phyloP scores from a whole-genome alignment of 345 rosid species.

The Rhodamnia rubescens region DNA sequence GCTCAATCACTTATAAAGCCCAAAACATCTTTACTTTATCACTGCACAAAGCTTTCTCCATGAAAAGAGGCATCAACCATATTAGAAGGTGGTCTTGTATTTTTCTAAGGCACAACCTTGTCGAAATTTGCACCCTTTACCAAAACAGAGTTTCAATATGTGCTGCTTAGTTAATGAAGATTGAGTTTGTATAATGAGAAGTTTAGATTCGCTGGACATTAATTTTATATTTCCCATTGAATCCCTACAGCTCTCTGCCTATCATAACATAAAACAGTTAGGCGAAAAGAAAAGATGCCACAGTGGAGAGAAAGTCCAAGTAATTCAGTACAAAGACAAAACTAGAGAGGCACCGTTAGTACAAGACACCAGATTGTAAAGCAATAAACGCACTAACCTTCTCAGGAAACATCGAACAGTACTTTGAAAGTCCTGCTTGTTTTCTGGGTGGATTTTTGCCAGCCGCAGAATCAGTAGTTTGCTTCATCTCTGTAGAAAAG shows the following conservation, averaged over 20 bases:
- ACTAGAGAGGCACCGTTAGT: not conserved
- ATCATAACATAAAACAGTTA: not conserved
- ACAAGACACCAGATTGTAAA: not conserved
- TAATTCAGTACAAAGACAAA: not conserved
- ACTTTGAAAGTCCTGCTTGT: slow-evolving; percentile 44
- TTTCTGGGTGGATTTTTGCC: slow-evolving; percentile 34
- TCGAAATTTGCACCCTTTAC: not conserved
- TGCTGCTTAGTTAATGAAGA: not conserved
- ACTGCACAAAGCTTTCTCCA: not conserved
- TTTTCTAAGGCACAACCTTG: not conserved
- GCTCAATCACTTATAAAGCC: not conserved
- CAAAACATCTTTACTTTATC: not conserved
- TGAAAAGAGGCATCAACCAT: not conserved
- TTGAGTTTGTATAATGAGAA: not conserved
- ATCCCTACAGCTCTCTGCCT: not conserved
- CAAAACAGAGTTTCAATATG: not conserved
- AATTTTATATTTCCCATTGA: not conserved
- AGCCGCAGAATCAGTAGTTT: slow-evolving; percentile 18
- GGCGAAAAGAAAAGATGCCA: not conserved
- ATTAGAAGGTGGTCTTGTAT: not conserved
- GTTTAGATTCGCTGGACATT: not conserved
- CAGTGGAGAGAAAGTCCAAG: not conserved
- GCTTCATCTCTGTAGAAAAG: slow-evolving; percentile 15
- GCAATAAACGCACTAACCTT: slow-evolving; percentile 43
- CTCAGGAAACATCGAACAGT: slow-evolving; percentile 64